Conservation (phyloP, 352 stramenopile species). For the Pythium dissotocum region DNA sequence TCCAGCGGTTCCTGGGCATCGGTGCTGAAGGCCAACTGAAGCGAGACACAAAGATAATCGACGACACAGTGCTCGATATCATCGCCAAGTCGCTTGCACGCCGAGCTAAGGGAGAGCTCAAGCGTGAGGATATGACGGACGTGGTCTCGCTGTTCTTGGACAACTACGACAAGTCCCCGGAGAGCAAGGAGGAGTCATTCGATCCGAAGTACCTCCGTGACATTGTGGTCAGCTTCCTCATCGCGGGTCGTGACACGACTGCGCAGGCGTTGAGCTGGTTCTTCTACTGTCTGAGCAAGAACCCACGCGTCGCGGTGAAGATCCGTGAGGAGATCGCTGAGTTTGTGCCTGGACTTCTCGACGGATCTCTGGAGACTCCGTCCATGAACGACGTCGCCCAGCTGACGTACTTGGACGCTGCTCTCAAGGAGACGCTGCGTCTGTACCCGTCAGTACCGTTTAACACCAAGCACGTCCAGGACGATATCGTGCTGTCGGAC, state of each 20-base stretch:
- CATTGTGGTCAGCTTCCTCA: conserved; percentile 72
- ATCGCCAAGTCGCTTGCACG: conserved; percentile 38
- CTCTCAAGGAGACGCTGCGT: conserved; percentile 57
- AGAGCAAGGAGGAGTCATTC: conserved; percentile 24
- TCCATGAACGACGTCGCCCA: conserved; percentile 18
- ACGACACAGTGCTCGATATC: conserved; percentile 48
- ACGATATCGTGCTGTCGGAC: conserved; percentile 41
- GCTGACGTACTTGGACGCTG: conserved; percentile 31
- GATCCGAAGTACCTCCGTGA: conserved; percentile 54
- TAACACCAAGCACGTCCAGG: conserved; percentile 31
- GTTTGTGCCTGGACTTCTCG: conserved; percentile 19
- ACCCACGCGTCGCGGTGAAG: conserved; percentile 41
- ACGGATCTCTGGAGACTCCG: conserved; percentile 11
- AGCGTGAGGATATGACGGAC: conserved; percentile 20
- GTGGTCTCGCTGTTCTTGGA: conserved; percentile 62
- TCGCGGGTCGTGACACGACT: conserved; percentile 77
- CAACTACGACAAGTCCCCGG: conserved; percentile 17
- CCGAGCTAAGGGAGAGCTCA: conserved; percentile 9
- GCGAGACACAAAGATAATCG: conserved; percentile 38
- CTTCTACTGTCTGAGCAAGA: conserved; percentile 50
- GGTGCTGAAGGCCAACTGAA: conserved; percentile 36
- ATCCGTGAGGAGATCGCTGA: conserved; percentile 39
- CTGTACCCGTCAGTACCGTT: conserved; percentile 65
- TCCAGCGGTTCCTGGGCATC: conserved; percentile 33
- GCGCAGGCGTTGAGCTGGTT: conserved; percentile 64